Evolutionary conservation across 306 rosid genomes (phyloP).

Genomic region (Geum urbanum): DNA sequence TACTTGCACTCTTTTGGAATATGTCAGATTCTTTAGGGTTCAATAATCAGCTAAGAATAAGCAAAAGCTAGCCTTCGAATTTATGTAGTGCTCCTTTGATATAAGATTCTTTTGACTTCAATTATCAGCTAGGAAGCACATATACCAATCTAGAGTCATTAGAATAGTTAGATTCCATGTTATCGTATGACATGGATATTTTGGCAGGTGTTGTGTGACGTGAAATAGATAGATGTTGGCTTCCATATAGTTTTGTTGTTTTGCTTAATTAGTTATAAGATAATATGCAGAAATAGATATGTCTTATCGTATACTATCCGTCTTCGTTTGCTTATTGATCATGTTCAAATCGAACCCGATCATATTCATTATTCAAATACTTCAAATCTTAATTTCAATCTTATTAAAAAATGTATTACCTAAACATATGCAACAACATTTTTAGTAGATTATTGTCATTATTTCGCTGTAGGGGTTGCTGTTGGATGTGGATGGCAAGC

Average conservation of each 20-base stretch:
- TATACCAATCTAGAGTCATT: background rate
- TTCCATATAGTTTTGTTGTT: background rate
- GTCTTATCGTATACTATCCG: background rate
- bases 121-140: too few species aligned
- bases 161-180: background rate
- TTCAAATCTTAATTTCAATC: too few species aligned
- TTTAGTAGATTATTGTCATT: too few species aligned
- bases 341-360: background rate
- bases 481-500: constrained; percentile 90
- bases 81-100: too few species aligned
- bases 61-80: too few species aligned
- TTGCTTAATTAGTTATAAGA: background rate
- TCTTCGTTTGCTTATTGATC: background rate
- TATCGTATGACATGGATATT: background rate
- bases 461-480: constrained; percentile 49
- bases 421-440: too few species aligned
- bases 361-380: background rate
- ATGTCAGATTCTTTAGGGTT: too few species aligned
- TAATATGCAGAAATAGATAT: background rate
- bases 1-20: too few species aligned
- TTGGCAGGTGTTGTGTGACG: background rate
- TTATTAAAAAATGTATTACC: too few species aligned
- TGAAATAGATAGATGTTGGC: background rate
- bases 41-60: too few species aligned
- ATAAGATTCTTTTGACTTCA: too few species aligned